These are phyloP conservation scores for Kuraishia ogatae DNA, from an alignment of 805 yeast genomes.

Conservation along the genomic window DNA sequence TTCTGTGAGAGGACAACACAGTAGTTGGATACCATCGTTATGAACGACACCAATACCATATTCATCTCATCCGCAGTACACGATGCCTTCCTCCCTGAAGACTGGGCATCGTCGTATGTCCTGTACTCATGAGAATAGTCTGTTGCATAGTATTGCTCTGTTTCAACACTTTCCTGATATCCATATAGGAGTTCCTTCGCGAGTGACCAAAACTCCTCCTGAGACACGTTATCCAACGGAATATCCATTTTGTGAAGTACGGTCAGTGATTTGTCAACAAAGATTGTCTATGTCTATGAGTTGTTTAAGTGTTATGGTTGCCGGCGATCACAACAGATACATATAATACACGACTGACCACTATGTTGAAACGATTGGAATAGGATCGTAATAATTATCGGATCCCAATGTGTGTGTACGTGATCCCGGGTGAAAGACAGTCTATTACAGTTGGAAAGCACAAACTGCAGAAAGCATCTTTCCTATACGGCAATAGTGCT, in stretches of 20 bases:
- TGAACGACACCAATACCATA: slow-evolving; percentile 22
- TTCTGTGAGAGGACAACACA: slow-evolving; percentile 11
- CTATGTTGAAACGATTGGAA: too few species aligned
- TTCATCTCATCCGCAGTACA: slow-evolving; percentile 23
- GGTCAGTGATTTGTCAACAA: too few species aligned
- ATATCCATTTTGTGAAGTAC: slow-evolving; percentile 6
- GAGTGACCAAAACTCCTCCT: slow-evolving; percentile 22
- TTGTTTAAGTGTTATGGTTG: too few species aligned
- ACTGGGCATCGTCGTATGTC: neutral
- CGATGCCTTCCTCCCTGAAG: slow-evolving; percentile 1
- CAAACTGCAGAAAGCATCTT: too few species aligned
- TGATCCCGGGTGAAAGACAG: too few species aligned
- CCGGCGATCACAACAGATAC: too few species aligned
- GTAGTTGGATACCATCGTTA: slow-evolving; percentile 21
- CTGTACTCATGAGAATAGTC: neutral
- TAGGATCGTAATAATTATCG: too few species aligned
- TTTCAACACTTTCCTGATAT: slow-evolving; percentile 2
- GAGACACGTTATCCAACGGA: slow-evolving; percentile 12
- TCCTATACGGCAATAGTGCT: too few species aligned
- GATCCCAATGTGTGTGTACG: too few species aligned
- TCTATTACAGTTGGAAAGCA: too few species aligned
- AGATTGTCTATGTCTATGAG: too few species aligned
- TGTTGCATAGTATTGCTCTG: neutral
- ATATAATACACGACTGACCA: too few species aligned
- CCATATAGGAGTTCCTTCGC: slow-evolving; percentile 21